Conservation (phyloP, 148 eudicot species). For the Bassia scoparia region DNA sequence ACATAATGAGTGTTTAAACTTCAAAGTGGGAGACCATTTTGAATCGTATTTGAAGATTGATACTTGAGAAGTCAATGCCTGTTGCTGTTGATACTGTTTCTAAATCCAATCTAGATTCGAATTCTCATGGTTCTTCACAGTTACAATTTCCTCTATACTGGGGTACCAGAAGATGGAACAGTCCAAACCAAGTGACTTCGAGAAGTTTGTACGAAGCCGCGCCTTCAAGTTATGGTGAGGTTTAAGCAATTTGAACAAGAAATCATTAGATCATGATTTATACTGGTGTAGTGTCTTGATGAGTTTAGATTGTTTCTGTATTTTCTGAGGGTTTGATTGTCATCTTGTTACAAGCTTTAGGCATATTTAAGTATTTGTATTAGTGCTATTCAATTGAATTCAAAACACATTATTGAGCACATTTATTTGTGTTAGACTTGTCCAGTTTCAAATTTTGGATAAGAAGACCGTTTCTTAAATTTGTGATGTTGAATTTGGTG, state of each 20-base stretch:
- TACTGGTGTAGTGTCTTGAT: neutral
- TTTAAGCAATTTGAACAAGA: neutral
- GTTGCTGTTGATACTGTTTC: conserved; percentile 43
- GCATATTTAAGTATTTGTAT: neutral
- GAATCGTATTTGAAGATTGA: conserved; percentile 76
- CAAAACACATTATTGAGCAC: too few species aligned
- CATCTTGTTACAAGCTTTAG: neutral
- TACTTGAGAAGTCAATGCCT: conserved; percentile 46
- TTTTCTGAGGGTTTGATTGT: neutral
- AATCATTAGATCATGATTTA: neutral
- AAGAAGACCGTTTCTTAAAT: too few species aligned
- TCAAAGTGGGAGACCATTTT: conserved; percentile 91
- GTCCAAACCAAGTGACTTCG: conserved; percentile 62
- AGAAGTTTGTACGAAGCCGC: conserved; percentile 70
- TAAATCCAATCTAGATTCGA: conserved; percentile 44
- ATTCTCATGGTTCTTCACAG: conserved; percentile 56
- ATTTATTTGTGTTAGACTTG: too few species aligned
- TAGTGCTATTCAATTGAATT: neutral
- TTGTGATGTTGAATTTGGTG: too few species aligned
- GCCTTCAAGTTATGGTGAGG: conserved; percentile 91
- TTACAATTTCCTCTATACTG: conserved; percentile 58
- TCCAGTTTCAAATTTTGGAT: neutral
- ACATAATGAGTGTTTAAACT: conserved; percentile 83
- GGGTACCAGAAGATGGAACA: conserved; percentile 64
- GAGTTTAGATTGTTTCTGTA: neutral